These are phyloP conservation scores for Brassica rapa DNA, from an alignment of 345 rosid species.

Conservation along the genomic window DNA sequence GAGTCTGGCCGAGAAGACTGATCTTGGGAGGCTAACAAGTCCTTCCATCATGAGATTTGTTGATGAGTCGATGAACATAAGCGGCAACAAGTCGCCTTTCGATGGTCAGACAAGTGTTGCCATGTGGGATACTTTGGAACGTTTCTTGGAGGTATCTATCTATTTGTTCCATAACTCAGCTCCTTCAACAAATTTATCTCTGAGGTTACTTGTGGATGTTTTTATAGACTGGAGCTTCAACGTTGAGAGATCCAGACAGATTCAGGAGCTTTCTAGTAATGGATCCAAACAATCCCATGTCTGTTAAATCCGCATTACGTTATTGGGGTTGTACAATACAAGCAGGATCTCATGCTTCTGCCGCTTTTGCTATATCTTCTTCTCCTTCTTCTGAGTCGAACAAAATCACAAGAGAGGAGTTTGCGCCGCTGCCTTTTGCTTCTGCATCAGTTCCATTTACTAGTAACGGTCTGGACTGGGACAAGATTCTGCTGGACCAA, in stretches of 20 bases:
- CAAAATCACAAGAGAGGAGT: constrained; percentile 47
- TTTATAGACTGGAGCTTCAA: constrained; percentile 59
- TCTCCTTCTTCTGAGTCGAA: constrained; percentile 26
- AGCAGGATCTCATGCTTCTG: constrained; percentile 76
- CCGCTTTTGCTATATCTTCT: constrained; percentile 53
- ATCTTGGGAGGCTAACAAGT: constrained; percentile 80
- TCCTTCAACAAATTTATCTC: neutral
- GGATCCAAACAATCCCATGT: constrained; percentile 61
- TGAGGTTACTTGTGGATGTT: neutral
- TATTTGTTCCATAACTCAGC: neutral
- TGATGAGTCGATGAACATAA: constrained; percentile 66
- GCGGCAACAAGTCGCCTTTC: constrained; percentile 49
- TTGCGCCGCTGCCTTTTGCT: constrained; percentile 67
- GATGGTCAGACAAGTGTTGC: constrained; percentile 59
- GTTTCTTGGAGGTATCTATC: constrained; percentile 61
- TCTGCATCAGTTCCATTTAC: constrained; percentile 54
- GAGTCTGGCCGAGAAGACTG: constrained; percentile 82
- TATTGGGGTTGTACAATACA: constrained; percentile 87
- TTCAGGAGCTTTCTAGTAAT: constrained; percentile 66
- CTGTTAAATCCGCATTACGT: constrained; percentile 66
- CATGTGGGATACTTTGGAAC: constrained; percentile 75
- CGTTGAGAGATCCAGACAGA: constrained; percentile 49
- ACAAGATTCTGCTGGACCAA: constrained; percentile 46
- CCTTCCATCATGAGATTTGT: constrained; percentile 74
- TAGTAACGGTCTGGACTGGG: constrained; percentile 56